Percentiles rank a stretch among this genome's conserved stretches.
Conservation (phyloP, 2,329 filamentous ascomycete species). For the Achaetomium macrosporum region DNA sequence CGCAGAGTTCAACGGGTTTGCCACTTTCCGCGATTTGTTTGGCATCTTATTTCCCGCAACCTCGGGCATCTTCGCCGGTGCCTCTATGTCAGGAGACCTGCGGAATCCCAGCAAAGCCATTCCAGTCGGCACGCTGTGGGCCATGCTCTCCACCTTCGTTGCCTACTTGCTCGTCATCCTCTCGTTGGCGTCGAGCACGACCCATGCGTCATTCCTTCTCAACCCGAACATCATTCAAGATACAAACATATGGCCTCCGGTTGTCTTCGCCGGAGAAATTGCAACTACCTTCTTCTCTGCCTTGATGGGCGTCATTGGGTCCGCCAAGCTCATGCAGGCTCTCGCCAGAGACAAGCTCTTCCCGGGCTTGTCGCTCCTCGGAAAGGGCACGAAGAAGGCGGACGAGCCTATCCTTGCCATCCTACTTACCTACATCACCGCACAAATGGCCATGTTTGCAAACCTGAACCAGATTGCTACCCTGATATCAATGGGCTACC, state of each 20-base stretch:
- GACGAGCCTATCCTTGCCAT: constrained; percentile 77
- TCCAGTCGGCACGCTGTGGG: constrained; percentile 75
- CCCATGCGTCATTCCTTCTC: constrained; percentile 64
- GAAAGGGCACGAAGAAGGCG: constrained; percentile 61
- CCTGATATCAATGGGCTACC: constrained; percentile 84
- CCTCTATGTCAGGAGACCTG: constrained; percentile 85
- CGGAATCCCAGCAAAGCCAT: constrained; percentile 79
- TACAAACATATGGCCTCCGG: constrained; percentile 65
- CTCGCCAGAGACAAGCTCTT: constrained; percentile 73
- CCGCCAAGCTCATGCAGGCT: constrained; percentile 78
- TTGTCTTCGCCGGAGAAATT: constrained; percentile 77
- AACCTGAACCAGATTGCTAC: constrained; percentile 86
- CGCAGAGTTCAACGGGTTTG: constrained; percentile 54
- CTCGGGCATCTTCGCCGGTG: constrained; percentile 61
- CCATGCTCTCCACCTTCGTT: constrained; percentile 68
- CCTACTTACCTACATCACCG: constrained; percentile 65
- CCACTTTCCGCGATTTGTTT: constrained; percentile 76
- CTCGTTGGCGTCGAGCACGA: constrained; percentile 70
- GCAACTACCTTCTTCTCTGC: constrained; percentile 80
- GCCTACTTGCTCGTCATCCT: constrained; percentile 72
- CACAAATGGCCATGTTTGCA: constrained; percentile 74
- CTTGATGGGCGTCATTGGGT: constrained; percentile 80
- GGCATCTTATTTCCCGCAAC: constrained; percentile 77
- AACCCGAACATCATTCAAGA: constrained; percentile 77
- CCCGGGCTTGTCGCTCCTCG: constrained; percentile 68